Evolutionary conservation across 2,329 filamentous ascomycete genomes (phyloP).

Genomic region (Nectriaceae sp.): DNA sequence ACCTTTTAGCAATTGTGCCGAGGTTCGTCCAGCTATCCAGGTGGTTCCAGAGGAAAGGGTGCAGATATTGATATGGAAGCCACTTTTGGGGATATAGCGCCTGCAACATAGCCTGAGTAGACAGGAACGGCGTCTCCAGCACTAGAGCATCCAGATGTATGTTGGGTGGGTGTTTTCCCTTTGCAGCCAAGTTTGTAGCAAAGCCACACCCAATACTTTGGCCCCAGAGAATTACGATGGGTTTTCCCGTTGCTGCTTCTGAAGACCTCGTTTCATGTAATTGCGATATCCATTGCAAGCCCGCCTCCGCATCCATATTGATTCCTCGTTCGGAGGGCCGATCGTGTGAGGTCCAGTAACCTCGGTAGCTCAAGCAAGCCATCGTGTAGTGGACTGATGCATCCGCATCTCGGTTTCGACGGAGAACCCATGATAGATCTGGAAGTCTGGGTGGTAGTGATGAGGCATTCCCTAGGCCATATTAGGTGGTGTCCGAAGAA

Average conservation of each 20-base stretch:
- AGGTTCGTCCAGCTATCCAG: conserved; percentile 58
- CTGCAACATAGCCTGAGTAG: conserved; percentile 68
- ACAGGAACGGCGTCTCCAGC: conserved; percentile 76
- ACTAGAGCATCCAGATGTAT: conserved; percentile 54
- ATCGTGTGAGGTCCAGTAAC: conserved; percentile 78
- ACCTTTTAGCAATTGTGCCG: conserved; percentile 38
- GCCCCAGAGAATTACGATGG: conserved; percentile 67
- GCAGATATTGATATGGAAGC: conserved; percentile 75
- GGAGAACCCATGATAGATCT: conserved; percentile 55
- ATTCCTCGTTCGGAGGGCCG: conserved; percentile 71
- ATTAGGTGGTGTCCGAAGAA: conserved; percentile 17
- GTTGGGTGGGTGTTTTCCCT: conserved; percentile 35
- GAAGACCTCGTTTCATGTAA: conserved; percentile 32
- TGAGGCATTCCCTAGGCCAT: conserved; percentile 56
- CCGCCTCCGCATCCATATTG: conserved; percentile 66
- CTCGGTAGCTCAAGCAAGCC: conserved; percentile 64
- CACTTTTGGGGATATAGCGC: conserved; percentile 77
- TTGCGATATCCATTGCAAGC: conserved; percentile 61
- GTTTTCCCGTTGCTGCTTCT: conserved; percentile 21
- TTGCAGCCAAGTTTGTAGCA: conserved; percentile 60
- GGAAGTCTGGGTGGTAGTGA: conserved; percentile 59
- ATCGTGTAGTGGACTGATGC: conserved; percentile 46
- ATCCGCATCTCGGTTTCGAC: conserved; percentile 43
- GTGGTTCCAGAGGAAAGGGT: conserved; percentile 70
- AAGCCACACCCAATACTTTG: conserved; percentile 77